Conservation (phyloP, 176 grass and related monocot species). For the Zea mays region Zm-B73-REFERENCE-NAM-5.0 NC_050099.1:27648501-27649000, state of each 20-base stretch:
- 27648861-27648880: slow-evolving; percentile 26
- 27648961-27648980: slow-evolving; percentile 44
- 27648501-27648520: too few species aligned
- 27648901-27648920: slow-evolving; percentile 11
- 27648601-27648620: too few species aligned
- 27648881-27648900: background rate
- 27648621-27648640: too few species aligned
- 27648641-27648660: too few species aligned
- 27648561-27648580: too few species aligned
- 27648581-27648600: too few species aligned
- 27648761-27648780: background rate
- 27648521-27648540: too few species aligned
- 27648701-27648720: too few species aligned
- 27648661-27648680: too few species aligned
- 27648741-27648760: background rate
- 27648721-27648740: too few species aligned
- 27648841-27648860: slow-evolving; percentile 29
- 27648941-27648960: slow-evolving; percentile 46
- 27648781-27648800: background rate
- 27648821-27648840: slow-evolving; percentile 29
- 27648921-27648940: slow-evolving; percentile 27
- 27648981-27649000: slow-evolving; percentile 51
- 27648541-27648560: too few species aligned
- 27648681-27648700: too few species aligned
- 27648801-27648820: slow-evolving; percentile 11